phyloP scores from a whole-genome alignment of 2,329 filamentous ascomycete species.

The Pseudopyrenochaeta lycopersici region DNA sequence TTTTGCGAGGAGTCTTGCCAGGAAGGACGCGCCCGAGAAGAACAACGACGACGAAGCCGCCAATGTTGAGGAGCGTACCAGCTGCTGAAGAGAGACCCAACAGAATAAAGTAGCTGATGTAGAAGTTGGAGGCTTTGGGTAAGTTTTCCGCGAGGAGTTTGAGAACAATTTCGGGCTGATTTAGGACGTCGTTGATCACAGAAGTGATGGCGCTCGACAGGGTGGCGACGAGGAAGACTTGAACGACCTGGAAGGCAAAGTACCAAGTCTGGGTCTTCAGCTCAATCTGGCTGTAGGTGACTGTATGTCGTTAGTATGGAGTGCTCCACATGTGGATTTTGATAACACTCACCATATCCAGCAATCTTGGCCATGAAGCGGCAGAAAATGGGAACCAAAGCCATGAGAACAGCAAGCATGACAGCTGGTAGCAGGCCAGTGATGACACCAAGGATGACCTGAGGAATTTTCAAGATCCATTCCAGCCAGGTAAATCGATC shows the following conservation, averaged over 20 bases:
- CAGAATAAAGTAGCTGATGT: slow-evolving; percentile 92
- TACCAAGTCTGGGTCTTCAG: slow-evolving; percentile 91
- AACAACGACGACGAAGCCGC: slow-evolving; percentile 82
- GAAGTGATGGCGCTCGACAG: slow-evolving; percentile 80
- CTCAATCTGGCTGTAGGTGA: slow-evolving; percentile 56
- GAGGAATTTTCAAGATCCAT: slow-evolving; percentile 55
- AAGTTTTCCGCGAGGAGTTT: slow-evolving; percentile 75
- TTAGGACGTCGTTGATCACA: slow-evolving; percentile 61
- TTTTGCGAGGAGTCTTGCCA: slow-evolving; percentile 57
- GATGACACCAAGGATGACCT: slow-evolving; percentile 54
- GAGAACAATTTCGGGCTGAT: slow-evolving; percentile 69
- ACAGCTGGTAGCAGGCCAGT: slow-evolving; percentile 56
- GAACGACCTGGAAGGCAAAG: slow-evolving; percentile 91
- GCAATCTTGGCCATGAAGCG: slow-evolving; percentile 48
- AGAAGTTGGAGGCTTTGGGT: slow-evolving; percentile 91
- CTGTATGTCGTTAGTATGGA: slow-evolving; percentile 8
- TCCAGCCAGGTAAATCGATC: slow-evolving; percentile 48
- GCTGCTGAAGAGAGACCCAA: slow-evolving; percentile 67
- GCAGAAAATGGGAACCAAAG: slow-evolving; percentile 55
- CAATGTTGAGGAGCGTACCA: slow-evolving; percentile 73
- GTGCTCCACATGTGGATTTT: background rate
- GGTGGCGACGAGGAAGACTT: slow-evolving; percentile 91
- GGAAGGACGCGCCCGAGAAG: slow-evolving; percentile 73
- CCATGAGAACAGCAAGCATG: slow-evolving; percentile 55
- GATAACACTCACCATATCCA: slow-evolving; percentile 34